Evolutionary conservation across 2,329 filamentous ascomycete species (phyloP), one percentile per base, ranked within the genome.

Genomic region (Orbilia quercus): DNA sequence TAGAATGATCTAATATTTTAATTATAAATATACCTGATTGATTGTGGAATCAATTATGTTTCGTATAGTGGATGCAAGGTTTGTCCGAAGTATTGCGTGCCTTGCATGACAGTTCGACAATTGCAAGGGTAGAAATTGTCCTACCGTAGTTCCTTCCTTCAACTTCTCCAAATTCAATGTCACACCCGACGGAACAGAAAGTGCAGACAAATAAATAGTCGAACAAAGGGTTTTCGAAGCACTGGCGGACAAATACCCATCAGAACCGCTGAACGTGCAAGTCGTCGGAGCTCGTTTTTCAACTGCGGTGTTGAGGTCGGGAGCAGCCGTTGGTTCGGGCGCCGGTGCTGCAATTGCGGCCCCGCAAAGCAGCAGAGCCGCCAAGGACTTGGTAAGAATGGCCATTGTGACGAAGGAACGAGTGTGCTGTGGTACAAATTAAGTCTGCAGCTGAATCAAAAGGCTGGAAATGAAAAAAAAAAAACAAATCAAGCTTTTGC

Each of bases 141-240:
- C n/a, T 78, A 82, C 83, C 64, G 80, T 82, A 11, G 85, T 86
- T 74, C 83, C 84, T 20, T 80, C 78, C 0, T 82, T 82, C 42
- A 88, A 81, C 20, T 82, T 80, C 16, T 85, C 85, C 73, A 89
- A 78, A 77, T 88, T 85, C 1, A 89, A 82, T 2, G 86, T 88
- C 6, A 81, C 81, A 18, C 86, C 86, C 2, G 85, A 83, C 3
- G 87, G 86, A 7, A 88, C 86, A n/a, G 80, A 79, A 55, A 89
- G 82, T 75, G 82, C 81, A 65, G 82, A 82, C 16, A 88, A 80
- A 20, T 83, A 78, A 74, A 88, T 87, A 51, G 81, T 83, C 6
- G 85, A 81, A 79, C 87, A 89, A 14, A 82, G 82, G 3, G 78
- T 77, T 79, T 86, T 85, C 76, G 81, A 81, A 71, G 81, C 81